Evolutionary conservation across 2,329 filamentous ascomycete species (phyloP), one percentile per base, ranked within the genome.

Genomic region (Thelonectria rubi): DNA sequence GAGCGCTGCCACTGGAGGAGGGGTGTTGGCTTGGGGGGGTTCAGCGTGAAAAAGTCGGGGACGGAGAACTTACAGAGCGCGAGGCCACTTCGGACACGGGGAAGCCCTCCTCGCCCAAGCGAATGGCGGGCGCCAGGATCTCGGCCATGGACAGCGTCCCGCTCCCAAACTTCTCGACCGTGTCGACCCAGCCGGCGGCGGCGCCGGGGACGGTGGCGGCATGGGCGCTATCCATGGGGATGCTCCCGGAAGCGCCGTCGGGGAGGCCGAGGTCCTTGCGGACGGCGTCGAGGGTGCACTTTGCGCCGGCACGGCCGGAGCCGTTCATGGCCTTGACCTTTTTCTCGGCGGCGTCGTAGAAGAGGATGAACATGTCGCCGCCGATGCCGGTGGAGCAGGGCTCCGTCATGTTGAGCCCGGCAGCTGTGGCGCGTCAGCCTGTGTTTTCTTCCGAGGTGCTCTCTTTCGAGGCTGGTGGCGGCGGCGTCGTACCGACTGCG

Each of bases 281-380:
- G 56, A 97, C 84, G 32, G 81, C 83, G 55, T 93, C 89, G 1
- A 96, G 82, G 0, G 88, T 91, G 65, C 81, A 88, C 39, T 89
- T 87, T 53, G 79, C 82, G 5, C 91, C 88, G 3, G 93, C 87
- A 26, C 95, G 88, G n/a, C 95, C 95, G 1, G 94, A 97, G 18
- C 94, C 95, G 77, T 99, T 99, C 77, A 98, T 81, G 10, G 93
- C 92, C 56, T 88, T 90, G 9, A 98, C 90, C 65, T 91, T 91
- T 73, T 91, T 91, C 0, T 89, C 92, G 69, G 90, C 86, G 43
- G 93, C 92, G 74, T 96, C 87, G 81, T 94, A 98, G 82, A 88
- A 97, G 37, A 98, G 86, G 76, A 94, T 94, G 80, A 98, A 99
- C 88, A 97, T 93, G 79, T 99, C 95, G 65, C 95, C 95, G 59